Evolutionary conservation across 495 filamentous ascomycete genomes (phyloP).

Genomic region (Penicillium malachiteum): DNA sequence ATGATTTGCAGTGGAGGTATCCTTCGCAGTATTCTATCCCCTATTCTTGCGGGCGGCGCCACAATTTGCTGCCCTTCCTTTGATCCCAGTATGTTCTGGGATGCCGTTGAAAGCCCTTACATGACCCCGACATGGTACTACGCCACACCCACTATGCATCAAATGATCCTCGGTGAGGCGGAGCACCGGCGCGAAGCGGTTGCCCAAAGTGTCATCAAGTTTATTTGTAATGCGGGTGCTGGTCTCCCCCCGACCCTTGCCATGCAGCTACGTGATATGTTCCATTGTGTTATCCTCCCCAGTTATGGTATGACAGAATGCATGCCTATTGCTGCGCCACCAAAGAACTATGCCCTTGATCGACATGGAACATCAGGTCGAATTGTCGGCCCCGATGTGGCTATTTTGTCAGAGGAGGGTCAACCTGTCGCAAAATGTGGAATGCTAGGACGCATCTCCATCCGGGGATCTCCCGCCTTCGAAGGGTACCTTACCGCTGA

Average conservation of each 20-base stretch:
- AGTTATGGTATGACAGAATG: slow-evolving; percentile 53
- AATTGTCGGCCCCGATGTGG: slow-evolving; percentile 40
- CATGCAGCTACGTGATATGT: slow-evolving; percentile 32
- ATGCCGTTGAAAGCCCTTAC: slow-evolving; percentile 34
- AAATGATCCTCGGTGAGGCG: slow-evolving; percentile 37
- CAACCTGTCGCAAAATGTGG: slow-evolving; percentile 13
- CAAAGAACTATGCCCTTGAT: slow-evolving; percentile 38
- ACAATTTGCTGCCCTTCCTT: slow-evolving; percentile 46
- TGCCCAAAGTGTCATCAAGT: slow-evolving; percentile 35
- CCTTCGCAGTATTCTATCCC: slow-evolving; percentile 41
- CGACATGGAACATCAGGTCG: slow-evolving; percentile 43
- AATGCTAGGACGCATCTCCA: slow-evolving; percentile 37
- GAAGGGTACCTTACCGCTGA: slow-evolving; percentile 40
- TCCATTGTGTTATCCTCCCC: slow-evolving; percentile 39
- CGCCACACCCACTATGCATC: slow-evolving; percentile 50
- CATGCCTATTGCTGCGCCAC: slow-evolving; percentile 45
- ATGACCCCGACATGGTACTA: slow-evolving; percentile 47
- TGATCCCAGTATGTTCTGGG: slow-evolving; percentile 50
- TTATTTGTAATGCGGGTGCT: slow-evolving; percentile 47
- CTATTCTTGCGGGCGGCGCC: slow-evolving; percentile 39
- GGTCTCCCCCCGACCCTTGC: slow-evolving; percentile 43
- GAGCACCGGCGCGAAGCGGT: slow-evolving; percentile 28
- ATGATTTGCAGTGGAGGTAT: slow-evolving; percentile 28
- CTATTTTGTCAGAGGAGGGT: slow-evolving; percentile 29
- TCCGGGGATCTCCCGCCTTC: slow-evolving; percentile 45